Base-by-base conservation (phyloP, 2,329 filamentous ascomycete species). In the Penicillium sclerotigenum region DNA sequence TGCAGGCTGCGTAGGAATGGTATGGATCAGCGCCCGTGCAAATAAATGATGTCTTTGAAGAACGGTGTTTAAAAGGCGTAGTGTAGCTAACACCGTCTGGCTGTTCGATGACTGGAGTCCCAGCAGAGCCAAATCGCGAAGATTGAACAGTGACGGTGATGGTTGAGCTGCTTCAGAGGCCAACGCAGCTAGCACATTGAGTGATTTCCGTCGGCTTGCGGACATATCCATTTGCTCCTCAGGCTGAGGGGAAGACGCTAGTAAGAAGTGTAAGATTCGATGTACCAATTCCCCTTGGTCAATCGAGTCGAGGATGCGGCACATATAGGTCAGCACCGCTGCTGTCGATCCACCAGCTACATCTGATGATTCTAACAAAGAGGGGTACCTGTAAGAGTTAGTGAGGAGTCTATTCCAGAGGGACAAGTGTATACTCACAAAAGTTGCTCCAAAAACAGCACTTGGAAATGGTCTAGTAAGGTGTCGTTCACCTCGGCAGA, bases 321-420 rank as follows among this genome's bases (percentile, higher is more conserved):
- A 88, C 34, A 99, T 81, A 72, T 99, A 97, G 2, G 92, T 97
- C 60, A 97, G 80, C 13, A 99, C 94, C 4, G 94, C 94, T 22
- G 97, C 91, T 0, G 94, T 96, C 7, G 94, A 99, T 52, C 94
- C 94, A 62, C 93, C 94, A 73, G 97, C 93, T 37, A 95, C 89
- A 76, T 99, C 94, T 1, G 94, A 97, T 10, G 94, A 99, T 73
- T 99, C 93, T 14, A 99, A 81, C 31, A 99, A 80, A 1, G 95
- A 99, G 2, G 94, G 94, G 71, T 99, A 96, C 77, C 90, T 94
- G 61, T 3, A 20, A 36, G 5, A 22, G 47, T 59, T 9, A 64
- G 54, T 5, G 8, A 49, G 46, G 6, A 46, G 40, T 46, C 47
- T 2, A 56, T 20, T 9, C 6, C 3, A 20, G 18, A 14, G 33